These are phyloP conservation scores for Cytospora leucostoma DNA, from an alignment of 2,329 filamentous ascomycete species.

Conservation along the genomic window DNA sequence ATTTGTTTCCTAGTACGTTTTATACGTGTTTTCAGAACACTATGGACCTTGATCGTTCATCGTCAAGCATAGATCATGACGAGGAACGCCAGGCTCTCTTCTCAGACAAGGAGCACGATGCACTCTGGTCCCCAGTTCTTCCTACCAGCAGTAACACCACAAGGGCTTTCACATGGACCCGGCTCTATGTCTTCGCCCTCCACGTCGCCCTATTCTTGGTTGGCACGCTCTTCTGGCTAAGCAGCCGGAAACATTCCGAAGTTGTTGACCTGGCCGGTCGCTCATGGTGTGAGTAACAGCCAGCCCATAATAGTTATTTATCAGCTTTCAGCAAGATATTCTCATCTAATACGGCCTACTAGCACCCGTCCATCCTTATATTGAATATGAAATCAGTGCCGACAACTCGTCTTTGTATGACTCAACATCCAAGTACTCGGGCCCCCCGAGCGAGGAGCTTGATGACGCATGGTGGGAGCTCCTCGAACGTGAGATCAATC, in stretches of 20 bases:
- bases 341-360: neutral
- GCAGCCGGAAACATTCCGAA: neutral
- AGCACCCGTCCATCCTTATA: neutral
- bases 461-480: neutral
- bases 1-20: neutral
- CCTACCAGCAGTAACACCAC: neutral
- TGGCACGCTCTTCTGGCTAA: neutral
- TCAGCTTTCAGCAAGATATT: neutral
- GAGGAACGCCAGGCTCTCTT: neutral
- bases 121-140: neutral
- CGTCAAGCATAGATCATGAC: neutral
- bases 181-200: neutral
- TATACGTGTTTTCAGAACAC: neutral
- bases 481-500: neutral
- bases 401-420: neutral
- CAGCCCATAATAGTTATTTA: no score
- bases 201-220: neutral
- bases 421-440: neutral
- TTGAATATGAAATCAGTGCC: neutral
- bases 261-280: neutral
- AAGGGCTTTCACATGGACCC: neutral
- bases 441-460: neutral
- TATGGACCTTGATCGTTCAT: neutral
- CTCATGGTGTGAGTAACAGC: neutral
- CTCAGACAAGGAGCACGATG: neutral